These are phyloP conservation scores for Globisporangium iwayamae DNA, from an alignment of 352 stramenopile genomes.

Conservation along the genomic window DNA sequence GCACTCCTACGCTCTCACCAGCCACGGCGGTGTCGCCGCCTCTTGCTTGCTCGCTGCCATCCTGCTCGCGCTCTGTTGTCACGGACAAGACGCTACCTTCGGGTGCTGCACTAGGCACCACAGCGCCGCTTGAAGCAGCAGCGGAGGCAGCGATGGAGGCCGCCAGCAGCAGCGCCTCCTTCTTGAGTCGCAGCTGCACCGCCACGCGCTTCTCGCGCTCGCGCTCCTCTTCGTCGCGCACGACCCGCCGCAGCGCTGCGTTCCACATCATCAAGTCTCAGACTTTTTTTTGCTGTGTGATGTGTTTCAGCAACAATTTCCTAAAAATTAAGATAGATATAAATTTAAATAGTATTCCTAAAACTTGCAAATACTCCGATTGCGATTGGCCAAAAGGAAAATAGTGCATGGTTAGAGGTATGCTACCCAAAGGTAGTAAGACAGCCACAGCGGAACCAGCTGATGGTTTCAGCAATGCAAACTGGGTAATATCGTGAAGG, in stretches of 20 bases:
- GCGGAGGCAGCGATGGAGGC: not conserved
- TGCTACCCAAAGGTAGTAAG: no score
- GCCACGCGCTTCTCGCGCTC: constrained; percentile 30
- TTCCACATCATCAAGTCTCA: constrained; percentile 18
- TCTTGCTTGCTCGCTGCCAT: not conserved
- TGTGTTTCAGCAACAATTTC: no score
- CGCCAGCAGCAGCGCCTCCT: constrained; percentile 11
- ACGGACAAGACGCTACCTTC: not conserved
- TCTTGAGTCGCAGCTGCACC: constrained; percentile 27
- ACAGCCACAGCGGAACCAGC: no score
- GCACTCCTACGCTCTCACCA: not conserved
- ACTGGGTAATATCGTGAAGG: no score
- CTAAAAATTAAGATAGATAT: no score
- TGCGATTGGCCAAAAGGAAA: no score
- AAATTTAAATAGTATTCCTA: no score
- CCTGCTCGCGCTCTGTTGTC: not conserved
- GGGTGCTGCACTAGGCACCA: not conserved
- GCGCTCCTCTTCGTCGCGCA: constrained; percentile 30
- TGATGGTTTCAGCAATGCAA: no score
- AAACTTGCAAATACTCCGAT: no score
- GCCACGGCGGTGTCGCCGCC: not conserved
- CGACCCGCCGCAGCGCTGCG: constrained; percentile 27
- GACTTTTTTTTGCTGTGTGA: not conserved
- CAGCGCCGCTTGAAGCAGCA: not conserved
- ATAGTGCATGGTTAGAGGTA: no score